These are phyloP conservation scores for Cucumis melo DNA, from an alignment of 306 rosid genomes.

Conservation along the genomic window DNA sequence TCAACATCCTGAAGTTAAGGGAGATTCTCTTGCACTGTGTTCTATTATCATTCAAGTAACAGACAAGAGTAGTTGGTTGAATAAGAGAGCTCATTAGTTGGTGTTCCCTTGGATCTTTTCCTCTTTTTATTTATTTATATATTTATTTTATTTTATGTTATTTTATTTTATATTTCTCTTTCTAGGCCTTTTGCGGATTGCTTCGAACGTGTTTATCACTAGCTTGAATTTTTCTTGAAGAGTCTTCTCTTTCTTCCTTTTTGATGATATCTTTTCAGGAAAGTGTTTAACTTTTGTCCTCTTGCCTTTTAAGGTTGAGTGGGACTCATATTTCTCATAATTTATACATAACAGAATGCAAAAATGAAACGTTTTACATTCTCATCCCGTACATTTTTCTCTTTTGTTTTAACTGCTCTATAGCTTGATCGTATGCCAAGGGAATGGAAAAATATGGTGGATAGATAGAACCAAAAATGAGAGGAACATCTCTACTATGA, in stretches of 20 bases:
- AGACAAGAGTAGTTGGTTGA: slow-evolving; percentile 8
- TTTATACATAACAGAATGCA: background rate
- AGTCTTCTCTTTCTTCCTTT: background rate
- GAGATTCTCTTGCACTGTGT: background rate
- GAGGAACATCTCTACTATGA: background rate
- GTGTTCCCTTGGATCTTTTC: slow-evolving; percentile 6
- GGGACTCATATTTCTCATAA: background rate
- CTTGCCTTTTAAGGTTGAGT: background rate
- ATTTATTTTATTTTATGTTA: background rate
- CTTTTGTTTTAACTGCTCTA: background rate
- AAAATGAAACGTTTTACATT: background rate
- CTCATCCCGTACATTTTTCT: background rate
- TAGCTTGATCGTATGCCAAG: background rate
- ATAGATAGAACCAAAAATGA: background rate
- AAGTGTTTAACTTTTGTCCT: background rate
- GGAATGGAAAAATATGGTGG: background rate
- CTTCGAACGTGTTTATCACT: background rate
- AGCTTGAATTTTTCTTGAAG: background rate
- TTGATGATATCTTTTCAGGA: background rate
- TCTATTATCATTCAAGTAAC: slow-evolving; percentile 2
- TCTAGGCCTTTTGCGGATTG: background rate
- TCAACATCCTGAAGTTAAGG: background rate
- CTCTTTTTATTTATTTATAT: background rate
- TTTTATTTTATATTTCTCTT: background rate
- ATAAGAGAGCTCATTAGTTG: background rate